Base-by-base conservation (phyloP, 495 filamentous ascomycete genomes). In the Oidiodendron maius region DNA sequence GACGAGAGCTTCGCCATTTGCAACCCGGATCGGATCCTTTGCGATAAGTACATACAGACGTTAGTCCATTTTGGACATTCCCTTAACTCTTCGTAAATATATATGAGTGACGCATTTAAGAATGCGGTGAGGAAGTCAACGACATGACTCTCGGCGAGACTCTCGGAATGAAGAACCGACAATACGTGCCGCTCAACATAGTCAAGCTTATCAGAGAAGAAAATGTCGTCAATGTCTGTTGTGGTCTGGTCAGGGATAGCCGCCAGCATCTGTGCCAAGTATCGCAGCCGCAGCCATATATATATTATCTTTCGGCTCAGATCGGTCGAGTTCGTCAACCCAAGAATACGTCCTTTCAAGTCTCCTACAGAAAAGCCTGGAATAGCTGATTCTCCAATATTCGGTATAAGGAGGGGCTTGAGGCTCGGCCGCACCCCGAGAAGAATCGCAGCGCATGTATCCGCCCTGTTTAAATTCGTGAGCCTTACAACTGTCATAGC, bases 1-100 rank as follows among this genome's bases (percentile, higher is more conserved):
- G 3, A 3, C 2, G 20, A 21, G 10, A 48, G 21, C 10, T 48
- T 36, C 20, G 32, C 34, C 16, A 48, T 37, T 15, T 48, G 34
- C 18, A 48, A 28, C n/a, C 45, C 45, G 16, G 34, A 39, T 8
- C 16, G 18, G n/a, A 48, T 48, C 34, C 45, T 48, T 16, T 48
- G 17, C 12, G 34, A 22, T 12, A 48, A 18, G 21, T n/a, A 40
- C n/a, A 48, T 26, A 39, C n/a, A 40, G 2, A 48, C n/a, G 18
- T 48, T 48, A 40, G 24, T 48, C 45, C 45, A 48, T 17, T 26
- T 48, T 11, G 45, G 45, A 17, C 34, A 37, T 22, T 48, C 45
- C 22, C 45, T 2, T 9, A 48, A 22, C 20, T 48, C 45, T 28
- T 48, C 45, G 6, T 39, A 40, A 9, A 25, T 18, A 16, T 16